Base-by-base conservation (phyloP, 1,139 yeast species). In the Wickerhamiella pararugosa region DNA sequence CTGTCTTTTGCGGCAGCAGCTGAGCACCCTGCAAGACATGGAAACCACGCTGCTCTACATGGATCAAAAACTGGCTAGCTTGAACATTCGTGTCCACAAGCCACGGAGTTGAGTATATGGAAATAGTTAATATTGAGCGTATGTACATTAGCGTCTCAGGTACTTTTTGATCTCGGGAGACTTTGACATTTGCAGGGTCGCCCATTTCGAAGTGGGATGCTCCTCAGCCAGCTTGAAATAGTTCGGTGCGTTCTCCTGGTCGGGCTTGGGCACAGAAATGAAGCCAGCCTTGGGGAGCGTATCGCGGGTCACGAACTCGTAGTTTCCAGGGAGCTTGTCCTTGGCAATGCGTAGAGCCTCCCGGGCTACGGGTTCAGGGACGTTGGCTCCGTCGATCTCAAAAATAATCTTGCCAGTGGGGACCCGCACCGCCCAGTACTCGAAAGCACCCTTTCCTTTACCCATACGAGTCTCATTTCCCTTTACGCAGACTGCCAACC, bases 381-480 rank as follows among this genome's bases (percentile, higher is more conserved):
- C 70, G 50, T 73, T 66, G 35, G 66, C 70, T 36, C 77, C 79
- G n/a, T 79, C 80, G 56, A 87, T 76, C 63, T 90, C 99, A 58
- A 87, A 86, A 31, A 86, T 67, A 39, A 90, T 77, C 57, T 86
- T 86, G 4, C 99, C 99, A 0, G 96, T 86, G 37, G 98, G 94
- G 15, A 90, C 90, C 55, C 99, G 75, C 36, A 79, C 82, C 50
- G 94, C 94, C 97, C 97, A 92, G 66, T 84, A 93, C 55, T 86
- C 94, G 59, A 90, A 87, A 0, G 92, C 79, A 63, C 99, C 99
- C 64, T 90, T 90, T 67, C 99, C 99, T 64, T 92, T 90, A 69
- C 99, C 99, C 99, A 90, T 90, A 77, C 99, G 90, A 15, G 96
- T 84, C 61, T 90, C 96, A 62, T 92, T 90, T 67, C 99, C 99